Conservation (phyloP, 1,284 basidiomycete genomes). For the Abortiporus biennis region DNA sequence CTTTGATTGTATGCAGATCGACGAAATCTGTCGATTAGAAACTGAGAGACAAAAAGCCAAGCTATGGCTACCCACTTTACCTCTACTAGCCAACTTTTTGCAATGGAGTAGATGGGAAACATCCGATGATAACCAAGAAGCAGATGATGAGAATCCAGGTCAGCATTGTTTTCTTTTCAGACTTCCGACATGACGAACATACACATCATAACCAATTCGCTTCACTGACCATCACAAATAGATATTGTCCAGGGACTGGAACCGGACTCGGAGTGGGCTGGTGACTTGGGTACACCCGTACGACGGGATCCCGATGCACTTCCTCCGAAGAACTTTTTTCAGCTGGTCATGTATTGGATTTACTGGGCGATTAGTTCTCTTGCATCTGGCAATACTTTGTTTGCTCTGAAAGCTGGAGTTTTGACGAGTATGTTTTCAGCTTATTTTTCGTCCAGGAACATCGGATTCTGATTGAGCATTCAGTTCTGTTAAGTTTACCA, state of each 20-base stretch:
- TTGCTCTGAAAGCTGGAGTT: constrained; percentile 74
- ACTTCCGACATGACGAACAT: no score
- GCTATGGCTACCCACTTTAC: constrained; percentile 65
- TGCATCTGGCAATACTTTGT: constrained; percentile 58
- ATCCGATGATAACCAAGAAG: constrained; percentile 34
- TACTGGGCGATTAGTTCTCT: constrained; percentile 36
- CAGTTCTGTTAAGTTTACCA: constrained; percentile 58
- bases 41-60: constrained; percentile 38
- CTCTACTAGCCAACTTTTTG: constrained; percentile 28
- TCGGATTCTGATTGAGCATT: not conserved
- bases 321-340: constrained; percentile 55
- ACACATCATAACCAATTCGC: no score
- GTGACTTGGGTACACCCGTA: constrained; percentile 49
- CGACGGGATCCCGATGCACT: constrained; percentile 71
- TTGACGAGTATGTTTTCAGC: constrained; percentile 39
- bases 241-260: constrained; percentile 60
- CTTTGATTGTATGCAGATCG: constrained; percentile 31
- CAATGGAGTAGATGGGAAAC: constrained; percentile 45
- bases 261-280: constrained; percentile 23
- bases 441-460: not conserved
- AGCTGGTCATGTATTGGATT: constrained; percentile 41
- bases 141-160: constrained; percentile 53
- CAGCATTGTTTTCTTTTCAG: constrained; percentile 8
- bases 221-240: constrained; percentile 15
- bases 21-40: constrained; percentile 54